phyloP scores from a whole-genome alignment of 192 early-diverging fungal species.

The Phlyctochytrium bullatum region DNA sequence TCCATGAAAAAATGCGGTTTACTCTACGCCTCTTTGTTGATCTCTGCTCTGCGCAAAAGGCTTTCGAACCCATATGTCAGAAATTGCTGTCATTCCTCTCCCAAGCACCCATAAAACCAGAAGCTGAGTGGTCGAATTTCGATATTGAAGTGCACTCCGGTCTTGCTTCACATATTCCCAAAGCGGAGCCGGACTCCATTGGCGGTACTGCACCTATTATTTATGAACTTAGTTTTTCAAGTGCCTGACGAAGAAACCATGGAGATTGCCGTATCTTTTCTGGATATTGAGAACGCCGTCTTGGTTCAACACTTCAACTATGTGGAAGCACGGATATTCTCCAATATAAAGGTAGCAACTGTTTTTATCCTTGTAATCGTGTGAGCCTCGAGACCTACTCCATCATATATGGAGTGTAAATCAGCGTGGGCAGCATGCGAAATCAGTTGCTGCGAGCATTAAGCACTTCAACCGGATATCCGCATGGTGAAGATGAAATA shows the following conservation, averaged over 20 bases:
- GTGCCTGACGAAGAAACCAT: no score
- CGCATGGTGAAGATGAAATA: constrained; percentile 39
- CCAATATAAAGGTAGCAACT: constrained; percentile 56
- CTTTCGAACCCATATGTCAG: constrained; percentile 29
- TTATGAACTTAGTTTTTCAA: no score
- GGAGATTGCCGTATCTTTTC: constrained; percentile 41
- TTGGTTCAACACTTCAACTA: constrained; percentile 68
- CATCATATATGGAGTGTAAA: constrained; percentile 55
- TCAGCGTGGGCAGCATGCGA: constrained; percentile 28
- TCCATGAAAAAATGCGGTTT: constrained; percentile 39
- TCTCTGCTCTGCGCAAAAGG: constrained; percentile 21
- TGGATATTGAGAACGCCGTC: constrained; percentile 51
- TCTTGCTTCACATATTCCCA: no score
- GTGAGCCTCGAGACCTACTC: constrained; percentile 61
- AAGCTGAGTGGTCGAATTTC: constrained; percentile 33
- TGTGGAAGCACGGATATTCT: constrained; percentile 63
- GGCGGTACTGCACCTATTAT: no score
- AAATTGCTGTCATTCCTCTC: constrained; percentile 27
- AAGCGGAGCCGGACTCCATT: no score
- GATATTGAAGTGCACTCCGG: no score
- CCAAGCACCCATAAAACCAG: constrained; percentile 22
- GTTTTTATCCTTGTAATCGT: constrained; percentile 16
- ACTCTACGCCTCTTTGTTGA: constrained; percentile 23
- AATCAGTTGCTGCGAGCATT: constrained; percentile 56
- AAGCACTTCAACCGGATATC: constrained; percentile 73